phyloP scores from a whole-genome alignment of 2,329 filamentous ascomycete species.

The Penicillium verrucosum region DNA sequence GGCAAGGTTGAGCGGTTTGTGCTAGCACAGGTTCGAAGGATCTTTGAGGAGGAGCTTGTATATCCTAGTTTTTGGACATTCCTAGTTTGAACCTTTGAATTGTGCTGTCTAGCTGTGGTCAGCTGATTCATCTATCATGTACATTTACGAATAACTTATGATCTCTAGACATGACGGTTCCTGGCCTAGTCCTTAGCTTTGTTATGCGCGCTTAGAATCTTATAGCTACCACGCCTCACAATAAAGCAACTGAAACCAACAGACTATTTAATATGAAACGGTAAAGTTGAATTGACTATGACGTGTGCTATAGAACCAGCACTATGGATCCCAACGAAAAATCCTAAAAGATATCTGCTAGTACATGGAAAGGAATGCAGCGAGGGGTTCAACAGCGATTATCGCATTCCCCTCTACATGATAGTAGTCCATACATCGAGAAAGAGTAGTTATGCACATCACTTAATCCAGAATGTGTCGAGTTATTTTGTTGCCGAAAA shows the following conservation, averaged over 20 bases:
- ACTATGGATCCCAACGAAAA: not conserved
- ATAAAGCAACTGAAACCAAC: not conserved
- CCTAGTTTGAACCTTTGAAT: conserved; percentile 59
- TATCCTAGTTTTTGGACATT: conserved; percentile 99
- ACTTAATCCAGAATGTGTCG: not conserved
- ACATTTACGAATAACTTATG: conserved; percentile 20
- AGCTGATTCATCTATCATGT: conserved; percentile 11
- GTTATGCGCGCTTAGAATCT: not conserved
- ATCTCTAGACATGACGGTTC: conserved; percentile 8
- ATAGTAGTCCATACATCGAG: not conserved
- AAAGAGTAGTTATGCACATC: conserved; percentile 3
- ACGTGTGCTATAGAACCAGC: not conserved
- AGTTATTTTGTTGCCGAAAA: not conserved
- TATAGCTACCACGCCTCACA: not conserved
- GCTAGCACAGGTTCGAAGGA: conserved; percentile 89
- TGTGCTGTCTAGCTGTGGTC: too few relatives aligned
- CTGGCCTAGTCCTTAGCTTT: not conserved
- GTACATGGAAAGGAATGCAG: not conserved
- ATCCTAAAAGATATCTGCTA: not conserved
- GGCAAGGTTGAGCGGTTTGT: conserved; percentile 98
- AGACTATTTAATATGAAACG: not conserved
- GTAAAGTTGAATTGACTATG: conserved; percentile 1
- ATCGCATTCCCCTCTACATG: not conserved
- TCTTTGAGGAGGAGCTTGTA: conserved; percentile 98
- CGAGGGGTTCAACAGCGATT: not conserved